A percentile compares a stretch with the other conserved stretches of the same genome.
Conservation (phyloP, 495 filamentous ascomycete genomes). For the Parachaetomium inaequale region DNA sequence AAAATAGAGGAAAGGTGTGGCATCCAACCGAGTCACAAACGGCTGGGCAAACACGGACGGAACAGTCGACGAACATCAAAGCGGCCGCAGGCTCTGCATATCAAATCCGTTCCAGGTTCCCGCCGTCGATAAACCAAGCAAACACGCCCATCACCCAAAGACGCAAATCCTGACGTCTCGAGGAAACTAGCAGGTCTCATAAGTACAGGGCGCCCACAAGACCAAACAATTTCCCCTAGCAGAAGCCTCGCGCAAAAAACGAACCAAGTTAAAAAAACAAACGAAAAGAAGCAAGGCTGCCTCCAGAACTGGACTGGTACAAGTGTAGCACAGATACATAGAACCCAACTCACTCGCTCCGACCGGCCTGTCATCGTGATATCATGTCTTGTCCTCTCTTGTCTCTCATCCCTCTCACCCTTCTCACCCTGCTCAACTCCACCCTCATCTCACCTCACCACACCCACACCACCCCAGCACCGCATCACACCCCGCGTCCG, state of each 20-base stretch:
- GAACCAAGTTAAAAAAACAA: neutral
- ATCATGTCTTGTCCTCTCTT: neutral
- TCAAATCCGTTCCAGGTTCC: too few species aligned
- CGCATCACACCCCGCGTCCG: neutral
- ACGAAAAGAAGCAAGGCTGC: neutral
- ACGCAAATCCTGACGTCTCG: too few species aligned
- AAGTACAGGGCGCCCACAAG: too few species aligned
- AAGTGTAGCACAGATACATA: constrained; percentile 16
- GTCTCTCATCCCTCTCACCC: neutral
- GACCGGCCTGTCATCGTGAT: constrained; percentile 1
- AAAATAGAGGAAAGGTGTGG: too few species aligned
- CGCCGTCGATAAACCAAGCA: too few species aligned
- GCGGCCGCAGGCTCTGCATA: too few species aligned
- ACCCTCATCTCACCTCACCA: neutral
- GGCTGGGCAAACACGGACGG: too few species aligned
- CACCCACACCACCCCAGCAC: neutral
- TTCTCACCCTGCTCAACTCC: neutral
- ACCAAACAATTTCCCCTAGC: too few species aligned
- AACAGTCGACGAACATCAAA: too few species aligned
- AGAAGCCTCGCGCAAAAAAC: neutral
- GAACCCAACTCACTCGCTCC: constrained; percentile 12
- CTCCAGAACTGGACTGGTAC: constrained; percentile 9
- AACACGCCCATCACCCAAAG: too few species aligned
- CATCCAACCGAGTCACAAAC: too few species aligned
- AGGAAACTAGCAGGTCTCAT: too few species aligned